Percentiles rank a stretch among this genome's conserved stretches.
Conservation (phyloP, 2,329 filamentous ascomycete genomes). For the Chalara sp. region DNA sequence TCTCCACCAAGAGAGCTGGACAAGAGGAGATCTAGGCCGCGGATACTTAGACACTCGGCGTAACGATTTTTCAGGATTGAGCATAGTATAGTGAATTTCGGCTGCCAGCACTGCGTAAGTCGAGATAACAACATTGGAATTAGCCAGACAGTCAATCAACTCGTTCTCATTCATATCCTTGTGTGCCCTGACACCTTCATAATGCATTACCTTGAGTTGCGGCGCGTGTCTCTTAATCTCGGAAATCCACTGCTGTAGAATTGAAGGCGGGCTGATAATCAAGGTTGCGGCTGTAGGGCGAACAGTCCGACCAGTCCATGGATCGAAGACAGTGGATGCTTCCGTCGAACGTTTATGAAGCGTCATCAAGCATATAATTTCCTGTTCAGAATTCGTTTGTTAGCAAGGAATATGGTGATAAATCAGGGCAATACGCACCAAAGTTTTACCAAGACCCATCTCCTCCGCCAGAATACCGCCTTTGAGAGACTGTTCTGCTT, state of each 20-base stretch:
- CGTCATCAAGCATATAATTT: slow-evolving; percentile 21
- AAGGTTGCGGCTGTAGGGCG: slow-evolving; percentile 48
- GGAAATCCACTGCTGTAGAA: slow-evolving; percentile 54
- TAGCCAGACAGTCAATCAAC: slow-evolving; percentile 38
- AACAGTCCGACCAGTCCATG: slow-evolving; percentile 36
- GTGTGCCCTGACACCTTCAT: slow-evolving; percentile 38
- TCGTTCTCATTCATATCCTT: slow-evolving; percentile 26
- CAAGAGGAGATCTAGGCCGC: slow-evolving; percentile 65
- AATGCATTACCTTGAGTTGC: slow-evolving; percentile 46
- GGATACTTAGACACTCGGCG: slow-evolving; percentile 59
- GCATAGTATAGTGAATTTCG: slow-evolving; percentile 71
- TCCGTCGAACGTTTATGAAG: slow-evolving; percentile 43
- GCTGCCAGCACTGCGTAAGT: slow-evolving; percentile 65
- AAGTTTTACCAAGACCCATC: slow-evolving; percentile 78
- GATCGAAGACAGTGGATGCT: slow-evolving; percentile 25
- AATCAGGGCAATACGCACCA: slow-evolving; percentile 69
- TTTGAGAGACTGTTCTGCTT: slow-evolving; percentile 34
- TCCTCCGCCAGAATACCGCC: slow-evolving; percentile 61
- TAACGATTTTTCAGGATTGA: slow-evolving; percentile 61
- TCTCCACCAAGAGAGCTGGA: slow-evolving; percentile 79
- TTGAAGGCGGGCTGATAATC: slow-evolving; percentile 51
- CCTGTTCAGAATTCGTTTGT: too few relatives aligned
- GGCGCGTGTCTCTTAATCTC: slow-evolving; percentile 56
- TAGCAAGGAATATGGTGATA: too few relatives aligned
- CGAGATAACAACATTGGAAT: slow-evolving; percentile 54